Evolutionary conservation across 1,139 yeast genomes (phyloP), one percentile per base, ranked within the genome.

Genomic region (Blastobotrys buckinghamii): DNA sequence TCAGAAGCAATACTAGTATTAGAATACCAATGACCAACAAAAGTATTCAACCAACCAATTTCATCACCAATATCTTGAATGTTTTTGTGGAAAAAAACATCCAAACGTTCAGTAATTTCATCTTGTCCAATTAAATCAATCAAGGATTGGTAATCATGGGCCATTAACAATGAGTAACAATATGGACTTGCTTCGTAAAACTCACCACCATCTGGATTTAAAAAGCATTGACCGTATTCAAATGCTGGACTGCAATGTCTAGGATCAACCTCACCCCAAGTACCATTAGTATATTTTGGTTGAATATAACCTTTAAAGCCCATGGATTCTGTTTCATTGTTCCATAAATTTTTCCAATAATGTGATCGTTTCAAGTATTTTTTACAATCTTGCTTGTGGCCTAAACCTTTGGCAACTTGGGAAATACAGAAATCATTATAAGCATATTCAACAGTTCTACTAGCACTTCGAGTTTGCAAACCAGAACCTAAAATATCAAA

Each of bases 291-390:
- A 47, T 67, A 57, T 44, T 56, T 66, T 1, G 74, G 74, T 50
- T 68, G 72, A 27, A 71, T 51, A 48, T 68, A 70, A 1, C 73
- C 73, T 1, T 46, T 61, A 52, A 68, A 68, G 15, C 57, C 48
- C n/a, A 53, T 56, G 1, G 66, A 52, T 0, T 58, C 44, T 13
- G 69, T 66, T n/a, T 66, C 54, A 8, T 49, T 48, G 52, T 70
- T 70, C 74, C 74, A 71, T 15, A 71, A 56, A 45, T 69, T 63
- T 53, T 67, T 67, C 75, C 74, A 71, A 49, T 66, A 61, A 2
- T 69, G 58, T 4, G 73, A 68, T 32, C 74, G 57, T 24, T 60
- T 53, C 50, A 69, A 59, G 51, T 71, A 71, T 50, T 66, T 66
- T 15, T 61, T 52, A 50, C 63, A 57, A 26, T 63, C 68, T 2